Evolutionary conservation across 176 grass and related monocot genomes (phyloP), one percentile per base, ranked within the genome.

Genomic region (Triticum urartu): DNA sequence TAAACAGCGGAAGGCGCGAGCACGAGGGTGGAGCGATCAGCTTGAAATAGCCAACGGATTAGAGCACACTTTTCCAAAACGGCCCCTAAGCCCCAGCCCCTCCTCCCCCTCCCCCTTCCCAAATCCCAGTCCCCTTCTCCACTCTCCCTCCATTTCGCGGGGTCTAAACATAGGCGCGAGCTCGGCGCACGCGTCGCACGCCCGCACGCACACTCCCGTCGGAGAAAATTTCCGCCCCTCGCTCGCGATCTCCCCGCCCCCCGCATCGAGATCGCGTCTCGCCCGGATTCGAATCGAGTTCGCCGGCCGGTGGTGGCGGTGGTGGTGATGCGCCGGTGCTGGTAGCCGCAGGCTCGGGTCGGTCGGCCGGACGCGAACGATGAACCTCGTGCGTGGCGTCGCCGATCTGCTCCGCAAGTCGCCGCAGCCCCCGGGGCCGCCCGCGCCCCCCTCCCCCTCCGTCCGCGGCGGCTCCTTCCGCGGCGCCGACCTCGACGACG

Each of bases 341-440:
- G n/a, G 72, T 83, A 69, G 88, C 62, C 39, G 70, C 82, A 72
- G 88, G 72, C 64, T 21, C 56, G 56, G 18, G 56, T 58, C 18
- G 22, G 45, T n/a, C 43, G 65, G 70, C 48, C 63, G 75, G 80
- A 80, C 43, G 89, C 21, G 68, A 59, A 59, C 56, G 18, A 98
- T 95, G 95, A 98, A 98, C 77, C 90, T 98, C 40, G 89, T 98
- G 20, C 84, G 92, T 45, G 95, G 93, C 26, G 95, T 97, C 64
- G 95, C 92, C 42, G 95, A 97, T 68, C 90, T 94, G 62, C 92
- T 98, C 89, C 86, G 89, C 78, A 98, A 91, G 86, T 91, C 93
- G 45, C 88, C 93, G 48, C 64, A 79, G 6, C 58, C 84, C 5
- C 68, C 68, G 21, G 83, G 40, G 68, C 32, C 9, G 32, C 26